Base-by-base conservation (phyloP, 2,329 filamentous ascomycete species). In the Epichloe uncinata region DNA sequence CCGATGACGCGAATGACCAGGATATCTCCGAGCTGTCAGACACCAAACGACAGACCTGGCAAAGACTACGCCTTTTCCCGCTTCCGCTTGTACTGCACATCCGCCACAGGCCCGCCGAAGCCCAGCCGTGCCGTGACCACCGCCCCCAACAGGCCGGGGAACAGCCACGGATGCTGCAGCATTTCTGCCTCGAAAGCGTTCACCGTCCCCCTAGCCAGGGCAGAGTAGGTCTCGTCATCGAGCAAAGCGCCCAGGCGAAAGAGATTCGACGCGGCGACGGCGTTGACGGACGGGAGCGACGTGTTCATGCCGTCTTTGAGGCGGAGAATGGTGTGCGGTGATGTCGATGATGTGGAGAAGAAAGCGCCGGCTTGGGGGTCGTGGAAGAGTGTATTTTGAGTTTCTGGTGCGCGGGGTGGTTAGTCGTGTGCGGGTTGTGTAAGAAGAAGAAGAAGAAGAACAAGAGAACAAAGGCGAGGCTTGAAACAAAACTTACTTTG, bases 231-330 rank as follows among this genome's bases (percentile, higher is more conserved):
- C 2, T 79, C 69, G 55, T 87, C 81, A 44, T 79, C 77, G 0
- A 95, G 72, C 2, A 95, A 64, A 5, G 76, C 75, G 12, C 80
- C 80, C 4, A 97, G 77, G 0, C 87, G 82, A 67, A 93, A 85
- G n/a, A 97, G 72, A 61, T 97, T 97, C 15, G 79, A 77, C 0
- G 87, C 86, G n/a, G 85, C 85, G 5, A 91, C 78, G 38, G 87
- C 88, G 62, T 98, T 98, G 47, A 87, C 85, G 0, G 88, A 93
- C 0, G 93, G 93, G 53, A 93, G 84, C 1, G 88, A 84, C 5
- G 87, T 87, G 65, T 98, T 93, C 77, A 96, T 96, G 55, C 89
- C 93, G 54, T 94, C 88, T 68, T 98, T 98, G 46, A 96, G 77
- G 22, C 91, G 84, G 53, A 97, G 78, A 52, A 96, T 83, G 30